Conservation (phyloP, 2,329 filamentous ascomycete genomes). For the Ophiostoma himal-ulmi region DNA sequence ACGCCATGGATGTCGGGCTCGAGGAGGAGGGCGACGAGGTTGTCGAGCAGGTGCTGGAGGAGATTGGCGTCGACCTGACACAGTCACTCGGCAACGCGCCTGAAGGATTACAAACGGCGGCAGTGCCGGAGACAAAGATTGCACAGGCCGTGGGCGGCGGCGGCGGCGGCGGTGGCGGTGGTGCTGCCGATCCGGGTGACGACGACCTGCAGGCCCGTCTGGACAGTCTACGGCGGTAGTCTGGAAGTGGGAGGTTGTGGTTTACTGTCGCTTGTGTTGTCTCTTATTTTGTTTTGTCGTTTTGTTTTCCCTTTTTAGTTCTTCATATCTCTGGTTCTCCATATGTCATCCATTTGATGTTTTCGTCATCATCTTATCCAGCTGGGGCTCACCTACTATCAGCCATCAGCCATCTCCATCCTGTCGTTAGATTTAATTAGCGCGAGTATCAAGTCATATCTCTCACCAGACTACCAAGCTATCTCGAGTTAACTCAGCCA, state of each 20-base stretch:
- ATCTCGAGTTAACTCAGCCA: too few species aligned
- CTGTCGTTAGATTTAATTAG: background rate
- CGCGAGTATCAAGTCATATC: too few species aligned
- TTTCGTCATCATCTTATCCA: background rate
- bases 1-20: conserved; percentile 82
- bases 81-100: conserved; percentile 88
- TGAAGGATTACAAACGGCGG: conserved; percentile 67
- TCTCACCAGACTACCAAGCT: too few species aligned
- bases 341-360: too few species aligned
- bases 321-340: background rate
- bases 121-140: conserved; percentile 68
- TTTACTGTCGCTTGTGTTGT: background rate
- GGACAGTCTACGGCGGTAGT: conserved; percentile 67
- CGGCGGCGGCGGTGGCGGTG: conserved; percentile 44
- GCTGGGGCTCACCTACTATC: background rate
- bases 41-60: conserved; percentile 91
- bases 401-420: background rate
- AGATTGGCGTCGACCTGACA: conserved; percentile 90
- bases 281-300: background rate
- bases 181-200: conserved; percentile 53
- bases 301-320: background rate
- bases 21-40: conserved; percentile 97
- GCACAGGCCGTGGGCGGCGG: conserved; percentile 76
- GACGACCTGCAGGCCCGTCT: conserved; percentile 91
- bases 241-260: background rate